Conservation (phyloP, 2,329 filamentous ascomycete species). For the Beauveria sp. region DNA sequence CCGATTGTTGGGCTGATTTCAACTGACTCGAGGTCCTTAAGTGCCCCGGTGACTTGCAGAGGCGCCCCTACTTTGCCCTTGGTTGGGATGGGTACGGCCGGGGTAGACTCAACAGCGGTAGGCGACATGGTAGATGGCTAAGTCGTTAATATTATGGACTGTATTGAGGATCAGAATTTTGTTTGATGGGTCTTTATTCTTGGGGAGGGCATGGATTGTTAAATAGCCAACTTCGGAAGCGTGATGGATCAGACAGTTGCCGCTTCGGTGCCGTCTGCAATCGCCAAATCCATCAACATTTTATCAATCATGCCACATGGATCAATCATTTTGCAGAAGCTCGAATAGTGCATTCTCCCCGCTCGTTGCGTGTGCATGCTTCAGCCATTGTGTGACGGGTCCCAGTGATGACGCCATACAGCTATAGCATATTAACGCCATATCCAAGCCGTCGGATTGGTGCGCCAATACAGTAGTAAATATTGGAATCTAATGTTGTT, state of each 20-base stretch:
- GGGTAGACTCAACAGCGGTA: neutral
- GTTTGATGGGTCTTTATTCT: neutral
- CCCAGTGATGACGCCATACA: conserved; percentile 2
- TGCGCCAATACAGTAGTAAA: neutral
- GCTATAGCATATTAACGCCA: neutral
- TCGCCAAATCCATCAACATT: neutral
- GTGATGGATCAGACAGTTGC: neutral
- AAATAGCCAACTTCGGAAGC: neutral
- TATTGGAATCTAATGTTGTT: neutral
- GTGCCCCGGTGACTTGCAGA: conserved; percentile 40
- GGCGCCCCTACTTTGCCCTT: conserved; percentile 23
- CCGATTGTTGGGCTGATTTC: conserved; percentile 57
- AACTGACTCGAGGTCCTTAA: conserved; percentile 46
- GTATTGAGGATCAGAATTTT: neutral
- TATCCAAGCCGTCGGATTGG: neutral
- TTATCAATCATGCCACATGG: neutral
- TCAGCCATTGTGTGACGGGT: conserved; percentile 12
- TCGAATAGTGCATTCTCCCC: neutral
- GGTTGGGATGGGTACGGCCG: conserved; percentile 5
- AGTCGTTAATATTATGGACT: neutral
- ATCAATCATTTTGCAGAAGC: neutral
- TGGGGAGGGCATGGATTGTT: neutral
- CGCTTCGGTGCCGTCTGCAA: neutral
- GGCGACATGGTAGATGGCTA: neutral
- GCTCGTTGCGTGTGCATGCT: neutral